Percentiles rank a stretch among this genome's conserved stretches.
Conservation (phyloP, 106 monocot genomes). For the Ottelia alismoides region DNA sequence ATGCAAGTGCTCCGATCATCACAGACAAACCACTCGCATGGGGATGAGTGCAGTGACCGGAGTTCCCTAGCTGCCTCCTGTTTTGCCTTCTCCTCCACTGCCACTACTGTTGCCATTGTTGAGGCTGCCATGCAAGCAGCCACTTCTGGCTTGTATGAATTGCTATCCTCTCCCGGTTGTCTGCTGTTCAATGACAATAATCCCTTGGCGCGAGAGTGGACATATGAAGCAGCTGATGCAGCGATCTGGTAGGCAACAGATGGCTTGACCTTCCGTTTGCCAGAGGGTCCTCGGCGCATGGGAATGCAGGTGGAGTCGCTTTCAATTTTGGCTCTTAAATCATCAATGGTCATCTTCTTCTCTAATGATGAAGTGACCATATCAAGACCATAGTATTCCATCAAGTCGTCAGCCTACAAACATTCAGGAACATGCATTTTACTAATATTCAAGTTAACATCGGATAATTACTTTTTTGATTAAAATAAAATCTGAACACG, state of each 20-base stretch:
- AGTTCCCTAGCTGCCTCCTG: conserved; percentile 65
- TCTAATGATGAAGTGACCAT: conserved; percentile 60
- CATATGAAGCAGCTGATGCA: conserved; percentile 73
- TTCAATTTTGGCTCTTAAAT: conserved; percentile 26
- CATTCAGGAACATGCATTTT: too few species aligned
- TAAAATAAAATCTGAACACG: too few species aligned
- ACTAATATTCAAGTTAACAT: too few species aligned
- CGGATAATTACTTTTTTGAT: too few species aligned
- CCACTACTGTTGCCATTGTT: conserved; percentile 82
- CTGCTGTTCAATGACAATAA: conserved; percentile 17
- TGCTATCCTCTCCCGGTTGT: neutral
- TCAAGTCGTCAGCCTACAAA: conserved; percentile 58
- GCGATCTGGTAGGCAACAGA: conserved; percentile 64
- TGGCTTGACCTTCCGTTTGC: conserved; percentile 8
- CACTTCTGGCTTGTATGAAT: conserved; percentile 39
- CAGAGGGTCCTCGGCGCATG: neutral
- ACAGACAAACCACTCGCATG: conserved; percentile 93
- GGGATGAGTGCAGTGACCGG: conserved; percentile 56
- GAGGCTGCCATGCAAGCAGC: conserved; percentile 54
- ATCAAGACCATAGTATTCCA: conserved; percentile 26
- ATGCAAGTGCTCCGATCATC: conserved; percentile 52
- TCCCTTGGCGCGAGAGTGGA: conserved; percentile 41
- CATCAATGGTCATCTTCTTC: too few species aligned
- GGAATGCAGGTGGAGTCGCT: neutral
- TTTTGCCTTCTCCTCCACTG: conserved; percentile 62